phyloP scores from a whole-genome alignment of 2,329 filamentous ascomycete genomes.

The Phialophora verrucosa region DNA sequence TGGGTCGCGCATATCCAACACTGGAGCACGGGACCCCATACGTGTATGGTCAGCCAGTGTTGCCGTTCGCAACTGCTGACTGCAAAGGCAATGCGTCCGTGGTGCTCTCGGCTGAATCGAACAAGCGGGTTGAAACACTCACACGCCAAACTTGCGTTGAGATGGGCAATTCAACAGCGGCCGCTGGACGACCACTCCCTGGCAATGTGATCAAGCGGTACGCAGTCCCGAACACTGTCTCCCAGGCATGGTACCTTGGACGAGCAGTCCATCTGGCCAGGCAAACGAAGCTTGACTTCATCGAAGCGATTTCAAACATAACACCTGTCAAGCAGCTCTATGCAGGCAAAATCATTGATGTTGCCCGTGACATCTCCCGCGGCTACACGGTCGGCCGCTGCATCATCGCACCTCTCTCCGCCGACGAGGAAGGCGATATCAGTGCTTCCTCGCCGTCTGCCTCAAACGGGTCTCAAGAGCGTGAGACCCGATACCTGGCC shows the following conservation, averaged over 20 bases:
- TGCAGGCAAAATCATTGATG: constrained; percentile 54
- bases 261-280: constrained; percentile 41
- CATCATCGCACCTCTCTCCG: constrained; percentile 41
- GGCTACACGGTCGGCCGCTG: constrained; percentile 49
- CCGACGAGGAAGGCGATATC: constrained; percentile 40
- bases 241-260: constrained; percentile 44
- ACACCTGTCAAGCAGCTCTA: constrained; percentile 42
- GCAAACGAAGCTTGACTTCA: constrained; percentile 43
- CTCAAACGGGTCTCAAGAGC: constrained; percentile 26
- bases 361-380: constrained; percentile 47
- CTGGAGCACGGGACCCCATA: constrained; percentile 53
- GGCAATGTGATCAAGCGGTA: constrained; percentile 41
- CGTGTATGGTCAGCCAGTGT: constrained; percentile 50
- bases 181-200: constrained; percentile 37
- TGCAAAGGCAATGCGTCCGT: constrained; percentile 50
- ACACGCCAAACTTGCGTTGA: constrained; percentile 41
- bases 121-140: constrained; percentile 40
- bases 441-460: not conserved
- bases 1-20: constrained; percentile 57
- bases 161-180: constrained; percentile 39
- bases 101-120: constrained; percentile 40
- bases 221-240: constrained; percentile 42
- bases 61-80: constrained; percentile 48
- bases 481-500: constrained; percentile 30
- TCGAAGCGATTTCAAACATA: constrained; percentile 46